Base-by-base conservation (phyloP, 2,329 filamentous ascomycete species). In the Colletotrichum endophyticum region DNA sequence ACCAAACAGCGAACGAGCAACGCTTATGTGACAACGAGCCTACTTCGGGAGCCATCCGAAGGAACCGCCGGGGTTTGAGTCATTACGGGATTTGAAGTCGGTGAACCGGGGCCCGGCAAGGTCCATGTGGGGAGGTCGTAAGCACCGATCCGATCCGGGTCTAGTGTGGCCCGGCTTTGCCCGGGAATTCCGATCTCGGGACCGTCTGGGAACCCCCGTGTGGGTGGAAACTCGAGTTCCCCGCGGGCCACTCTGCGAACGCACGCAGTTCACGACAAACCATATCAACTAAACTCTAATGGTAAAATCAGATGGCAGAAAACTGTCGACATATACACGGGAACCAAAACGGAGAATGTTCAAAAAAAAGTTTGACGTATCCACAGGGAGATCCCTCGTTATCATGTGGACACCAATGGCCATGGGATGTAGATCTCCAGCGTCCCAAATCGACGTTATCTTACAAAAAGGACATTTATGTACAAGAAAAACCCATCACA, bases 391-490 rank as follows among this genome's bases (percentile, higher is more conserved):
- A 72, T 39, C 67, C 66, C 36, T 71, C 44, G 13, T 30, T 15
- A 44, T 59, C 59, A 32, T 74, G 67, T 71, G 44, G n/a, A 27
- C 32, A 57, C 39, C 56, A 22, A 39, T 16, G 34, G 28, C 49
- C 61, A 59, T 27, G 27, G 34, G 32, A 71, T 63, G 57, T 44
- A 22, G 49, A 22, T 72, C 56, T 66, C 57, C 69, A 71, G 57
- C 69, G 19, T 64, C 57, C 22, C 53, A 15, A 66, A 59, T 36
- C 32, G 57, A 69, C 59, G 22, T n/a, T 66, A 73, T 76, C 34
- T 76, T 73, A 73, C 30, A 53, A 62, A 61, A n/a, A 62, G 34
- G 12, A 32, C 57, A 61, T n/a, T 11, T 73, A 76, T 76, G 44
- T 69, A 76, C 70, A 76, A 64, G 57, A 69, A 73, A 34, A 64